Conservation (phyloP, 2,329 filamentous ascomycete species). For the Claviceps fusiformis region DNA sequence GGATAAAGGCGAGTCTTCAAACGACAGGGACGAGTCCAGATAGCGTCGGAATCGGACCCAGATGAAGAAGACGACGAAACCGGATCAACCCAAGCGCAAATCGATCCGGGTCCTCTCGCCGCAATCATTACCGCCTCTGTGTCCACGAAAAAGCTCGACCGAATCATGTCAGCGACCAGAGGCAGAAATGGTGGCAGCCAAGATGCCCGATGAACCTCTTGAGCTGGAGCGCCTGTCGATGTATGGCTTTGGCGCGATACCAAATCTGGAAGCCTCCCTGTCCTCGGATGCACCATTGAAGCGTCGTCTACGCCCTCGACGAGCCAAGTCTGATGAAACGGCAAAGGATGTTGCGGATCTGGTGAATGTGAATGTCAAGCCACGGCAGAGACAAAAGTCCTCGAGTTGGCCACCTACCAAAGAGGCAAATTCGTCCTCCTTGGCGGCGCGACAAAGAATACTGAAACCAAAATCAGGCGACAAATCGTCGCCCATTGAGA, state of each 20-base stretch:
- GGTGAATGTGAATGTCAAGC: background rate
- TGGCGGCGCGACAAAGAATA: background rate
- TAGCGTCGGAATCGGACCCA: conserved; percentile 19
- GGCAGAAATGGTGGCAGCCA: conserved; percentile 8
- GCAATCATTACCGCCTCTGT: conserved; percentile 4
- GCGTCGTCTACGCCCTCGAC: conserved; percentile 5
- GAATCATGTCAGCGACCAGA: conserved; percentile 2
- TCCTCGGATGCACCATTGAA: conserved; percentile 4
- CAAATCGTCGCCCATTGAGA: background rate
- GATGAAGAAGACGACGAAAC: conserved; percentile 8
- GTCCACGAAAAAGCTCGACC: background rate
- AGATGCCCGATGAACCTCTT: conserved; percentile 2
- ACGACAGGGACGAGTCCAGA: conserved; percentile 25
- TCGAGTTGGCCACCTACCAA: background rate
- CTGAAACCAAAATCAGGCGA: background rate
- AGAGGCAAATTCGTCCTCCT: too few species aligned
- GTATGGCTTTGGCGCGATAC: conserved; percentile 11
- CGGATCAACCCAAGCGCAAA: background rate
- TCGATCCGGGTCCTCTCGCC: conserved; percentile 3
- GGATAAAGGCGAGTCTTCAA: conserved; percentile 18
- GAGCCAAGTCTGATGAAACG: background rate
- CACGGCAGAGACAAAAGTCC: background rate
- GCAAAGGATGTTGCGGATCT: background rate
- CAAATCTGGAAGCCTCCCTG: conserved; percentile 6
- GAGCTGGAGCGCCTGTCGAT: conserved; percentile 4